These are phyloP conservation scores for Gnomoniopsis sp. DNA, from an alignment of 2,329 filamentous ascomycete species.

Conservation along the genomic window DNA sequence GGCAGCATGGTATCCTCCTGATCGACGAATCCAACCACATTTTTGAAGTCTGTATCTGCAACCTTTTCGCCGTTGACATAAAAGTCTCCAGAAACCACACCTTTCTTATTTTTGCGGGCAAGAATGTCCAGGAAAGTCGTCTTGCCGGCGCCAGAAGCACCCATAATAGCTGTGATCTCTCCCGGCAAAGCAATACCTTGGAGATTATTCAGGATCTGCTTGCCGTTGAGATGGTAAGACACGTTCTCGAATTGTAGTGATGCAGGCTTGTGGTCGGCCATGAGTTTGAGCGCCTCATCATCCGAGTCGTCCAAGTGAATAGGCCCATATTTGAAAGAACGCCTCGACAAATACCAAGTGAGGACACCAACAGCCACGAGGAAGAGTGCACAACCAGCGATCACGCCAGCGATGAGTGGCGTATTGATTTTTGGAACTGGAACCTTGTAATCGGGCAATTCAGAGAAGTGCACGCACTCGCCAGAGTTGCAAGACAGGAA, in stretches of 20 bases:
- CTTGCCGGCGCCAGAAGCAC: conserved; percentile 94
- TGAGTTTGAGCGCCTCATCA: conserved; percentile 80
- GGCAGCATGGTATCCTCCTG: conserved; percentile 97
- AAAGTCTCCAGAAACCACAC: conserved; percentile 73
- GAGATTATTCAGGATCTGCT: conserved; percentile 75
- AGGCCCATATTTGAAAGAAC: conserved; percentile 65
- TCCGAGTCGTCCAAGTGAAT: conserved; percentile 87
- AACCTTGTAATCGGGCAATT: conserved; percentile 85
- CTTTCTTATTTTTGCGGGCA: conserved; percentile 94
- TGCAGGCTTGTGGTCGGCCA: conserved; percentile 88
- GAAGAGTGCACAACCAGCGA: conserved; percentile 81
- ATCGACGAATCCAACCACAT: conserved; percentile 93
- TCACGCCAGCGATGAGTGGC: conserved; percentile 89
- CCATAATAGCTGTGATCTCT: conserved; percentile 97
- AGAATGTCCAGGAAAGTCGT: conserved; percentile 96
- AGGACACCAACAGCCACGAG: conserved; percentile 80
- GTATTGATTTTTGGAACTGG: conserved; percentile 96
- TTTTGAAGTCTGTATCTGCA: conserved; percentile 78
- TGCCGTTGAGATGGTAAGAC: conserved; percentile 81
- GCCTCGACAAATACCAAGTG: conserved; percentile 84
- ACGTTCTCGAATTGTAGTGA: conserved; percentile 86
- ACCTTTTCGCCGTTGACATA: conserved; percentile 93
- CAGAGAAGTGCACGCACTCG: conserved; percentile 89
- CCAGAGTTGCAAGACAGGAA: conserved; percentile 77
- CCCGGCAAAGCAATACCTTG: conserved; percentile 87